Evolutionary conservation across 768 basidiomycete genomes (phyloP).

Genomic region (Lentinula sp.): DNA sequence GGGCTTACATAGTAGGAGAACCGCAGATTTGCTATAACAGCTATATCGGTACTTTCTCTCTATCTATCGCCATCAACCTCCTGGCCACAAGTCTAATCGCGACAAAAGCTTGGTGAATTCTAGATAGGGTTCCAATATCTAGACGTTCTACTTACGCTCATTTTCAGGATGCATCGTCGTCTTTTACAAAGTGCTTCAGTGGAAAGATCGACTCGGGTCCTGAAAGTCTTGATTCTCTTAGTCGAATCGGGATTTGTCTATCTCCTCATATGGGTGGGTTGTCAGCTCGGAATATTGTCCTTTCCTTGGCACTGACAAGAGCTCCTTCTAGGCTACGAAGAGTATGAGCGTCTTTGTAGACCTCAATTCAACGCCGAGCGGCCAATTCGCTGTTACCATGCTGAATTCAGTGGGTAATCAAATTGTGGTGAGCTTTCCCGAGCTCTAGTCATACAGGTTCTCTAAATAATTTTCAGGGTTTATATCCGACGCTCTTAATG

Average conservation of each 20-base stretch:
- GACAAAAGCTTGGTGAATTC: background rate
- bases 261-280: background rate
- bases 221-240: background rate
- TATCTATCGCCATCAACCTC: background rate
- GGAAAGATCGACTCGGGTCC: background rate
- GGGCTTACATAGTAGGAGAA: background rate
- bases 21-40: background rate
- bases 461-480: background rate
- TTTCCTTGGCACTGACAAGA: background rate
- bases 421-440: background rate
- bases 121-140: too few species aligned
- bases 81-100: background rate
- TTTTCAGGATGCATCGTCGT: background rate
- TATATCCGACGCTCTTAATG: background rate
- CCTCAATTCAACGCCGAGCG: background rate
- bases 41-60: background rate
- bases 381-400: background rate
- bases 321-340: background rate
- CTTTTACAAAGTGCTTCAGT: background rate
- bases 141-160: background rate
- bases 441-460: background rate
- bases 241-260: slow-evolving; percentile 1
- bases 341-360: background rate
- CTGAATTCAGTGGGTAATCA: background rate
- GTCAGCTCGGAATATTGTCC: too few species aligned